These are phyloP conservation scores for Calonectria leucothoes DNA, from an alignment of 2,329 filamentous ascomycete genomes.

Conservation along the genomic window DNA sequence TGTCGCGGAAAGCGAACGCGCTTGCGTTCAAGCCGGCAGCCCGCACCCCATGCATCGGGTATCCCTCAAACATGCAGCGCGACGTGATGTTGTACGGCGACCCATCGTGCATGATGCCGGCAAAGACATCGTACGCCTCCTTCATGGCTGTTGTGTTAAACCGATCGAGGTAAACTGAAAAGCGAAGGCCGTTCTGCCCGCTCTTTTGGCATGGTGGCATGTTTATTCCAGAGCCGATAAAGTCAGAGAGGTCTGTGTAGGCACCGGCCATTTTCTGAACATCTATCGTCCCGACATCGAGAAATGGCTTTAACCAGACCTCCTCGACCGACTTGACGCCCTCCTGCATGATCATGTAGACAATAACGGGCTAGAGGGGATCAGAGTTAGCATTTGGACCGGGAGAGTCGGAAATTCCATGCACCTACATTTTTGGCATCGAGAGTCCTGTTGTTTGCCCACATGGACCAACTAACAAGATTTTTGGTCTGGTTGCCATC, in stretches of 20 bases:
- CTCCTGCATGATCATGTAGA: slow-evolving; percentile 57
- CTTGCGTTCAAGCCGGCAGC: background rate
- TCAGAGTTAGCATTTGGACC: background rate
- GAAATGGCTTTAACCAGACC: slow-evolving; percentile 56
- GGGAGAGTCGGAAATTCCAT: accelerated
- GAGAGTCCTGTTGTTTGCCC: slow-evolving; percentile 51
- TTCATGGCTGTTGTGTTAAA: slow-evolving; percentile 30
- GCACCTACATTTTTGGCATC: slow-evolving; percentile 54
- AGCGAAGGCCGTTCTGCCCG: slow-evolving; percentile 33
- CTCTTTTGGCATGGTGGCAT: slow-evolving; percentile 34
- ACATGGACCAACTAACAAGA: slow-evolving; percentile 64
- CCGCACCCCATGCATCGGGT: slow-evolving; percentile 56
- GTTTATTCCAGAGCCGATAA: slow-evolving; percentile 30
- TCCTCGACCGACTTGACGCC: slow-evolving; percentile 54
- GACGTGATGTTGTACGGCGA: slow-evolving; percentile 31
- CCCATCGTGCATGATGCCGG: slow-evolving; percentile 9
- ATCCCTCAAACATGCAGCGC: slow-evolving; percentile 68
- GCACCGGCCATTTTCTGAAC: slow-evolving; percentile 34
- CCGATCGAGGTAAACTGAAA: slow-evolving; percentile 37
- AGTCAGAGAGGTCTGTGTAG: slow-evolving; percentile 33
- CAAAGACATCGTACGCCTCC: slow-evolving; percentile 29
- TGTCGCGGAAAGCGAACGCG: slow-evolving; percentile 37
- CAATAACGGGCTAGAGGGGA: slow-evolving; percentile 50
- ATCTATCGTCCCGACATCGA: slow-evolving; percentile 53
- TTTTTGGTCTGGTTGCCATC: slow-evolving; percentile 53